A percentile compares a stretch with the other conserved stretches of the same genome.
phyloP scores from a whole-genome alignment of 306 rosid genomes.

The Geum urbanum region DNA sequence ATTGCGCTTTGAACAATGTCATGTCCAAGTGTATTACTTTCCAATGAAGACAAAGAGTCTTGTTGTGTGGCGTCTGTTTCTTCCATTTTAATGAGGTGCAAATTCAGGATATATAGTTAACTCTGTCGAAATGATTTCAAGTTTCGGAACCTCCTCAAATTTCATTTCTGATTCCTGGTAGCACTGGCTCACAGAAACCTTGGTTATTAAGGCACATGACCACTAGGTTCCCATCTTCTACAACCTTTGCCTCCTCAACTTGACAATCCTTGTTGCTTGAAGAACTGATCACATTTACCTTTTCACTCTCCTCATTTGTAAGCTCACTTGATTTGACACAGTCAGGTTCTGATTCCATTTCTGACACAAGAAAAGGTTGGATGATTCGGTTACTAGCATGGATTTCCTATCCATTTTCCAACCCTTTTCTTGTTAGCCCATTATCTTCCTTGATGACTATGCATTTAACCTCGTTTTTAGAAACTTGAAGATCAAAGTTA shows the following conservation, averaged over 20 bases:
- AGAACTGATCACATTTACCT: constrained; percentile 12
- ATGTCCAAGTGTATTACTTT: constrained; percentile 1
- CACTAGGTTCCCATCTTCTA: constrained; percentile 24
- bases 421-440: constrained; percentile 18
- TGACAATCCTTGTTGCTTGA: constrained; percentile 15
- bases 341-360: constrained; percentile 20
- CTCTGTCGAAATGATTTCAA: constrained; percentile 18
- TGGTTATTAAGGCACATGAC: constrained; percentile 21
- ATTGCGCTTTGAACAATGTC: constrained; percentile 21
- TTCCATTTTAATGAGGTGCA: constrained; percentile 17
- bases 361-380: constrained; percentile 26
- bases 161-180: constrained; percentile 23
- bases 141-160: constrained; percentile 24
- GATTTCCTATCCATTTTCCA: constrained; percentile 31
- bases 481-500: constrained; percentile 21
- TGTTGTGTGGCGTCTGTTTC: constrained; percentile 28
- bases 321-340: constrained; percentile 20
- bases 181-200: constrained; percentile 29
- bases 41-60: constrained; percentile 6
- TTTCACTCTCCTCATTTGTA: constrained; percentile 21
- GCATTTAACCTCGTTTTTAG: constrained; percentile 32
- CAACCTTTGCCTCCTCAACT: constrained; percentile 25
- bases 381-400: constrained; percentile 20
- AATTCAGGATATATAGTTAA: constrained; percentile 20
- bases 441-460: constrained; percentile 30